Evolutionary conservation across 352 stramenopile genomes (phyloP).

Genomic region (Phytophthora sp.): DNA sequence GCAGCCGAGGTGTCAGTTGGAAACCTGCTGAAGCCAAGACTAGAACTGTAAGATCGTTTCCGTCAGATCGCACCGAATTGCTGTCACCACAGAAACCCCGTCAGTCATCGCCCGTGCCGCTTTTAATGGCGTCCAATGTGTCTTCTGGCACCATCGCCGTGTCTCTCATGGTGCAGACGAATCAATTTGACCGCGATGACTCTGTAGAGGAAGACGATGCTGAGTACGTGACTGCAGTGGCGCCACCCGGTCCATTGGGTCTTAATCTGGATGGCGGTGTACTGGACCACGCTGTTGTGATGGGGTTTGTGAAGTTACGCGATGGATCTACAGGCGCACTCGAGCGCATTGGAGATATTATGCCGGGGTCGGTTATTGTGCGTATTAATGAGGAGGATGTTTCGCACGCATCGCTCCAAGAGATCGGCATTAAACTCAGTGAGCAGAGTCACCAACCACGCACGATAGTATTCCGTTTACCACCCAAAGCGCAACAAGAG

Average conservation of each 20-base stretch:
- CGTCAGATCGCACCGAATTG: slow-evolving; percentile 11
- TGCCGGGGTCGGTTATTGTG: slow-evolving; percentile 60
- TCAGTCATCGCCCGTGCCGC: slow-evolving; percentile 7
- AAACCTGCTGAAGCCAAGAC: slow-evolving; percentile 1
- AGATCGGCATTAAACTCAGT: slow-evolving; percentile 48
- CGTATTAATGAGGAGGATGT: slow-evolving; percentile 76
- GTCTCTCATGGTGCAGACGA: slow-evolving; percentile 30
- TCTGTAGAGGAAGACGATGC: slow-evolving; percentile 26
- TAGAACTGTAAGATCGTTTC: slow-evolving; percentile 1
- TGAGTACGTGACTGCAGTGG: slow-evolving; percentile 42
- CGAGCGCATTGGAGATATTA: slow-evolving; percentile 62
- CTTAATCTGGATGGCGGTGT: slow-evolving; percentile 68
- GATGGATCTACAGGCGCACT: slow-evolving; percentile 61
- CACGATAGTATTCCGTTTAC: slow-evolving; percentile 59
- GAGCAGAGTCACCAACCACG: slow-evolving; percentile 46
- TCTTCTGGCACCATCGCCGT: slow-evolving; percentile 28
- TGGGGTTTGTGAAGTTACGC: slow-evolving; percentile 64
- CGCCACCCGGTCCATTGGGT: slow-evolving; percentile 65
- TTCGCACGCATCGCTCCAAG: slow-evolving; percentile 43
- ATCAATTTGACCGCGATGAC: slow-evolving; percentile 32
- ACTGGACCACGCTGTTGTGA: slow-evolving; percentile 56
- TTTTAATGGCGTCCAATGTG: slow-evolving; percentile 31
- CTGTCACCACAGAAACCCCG: slow-evolving; percentile 12
- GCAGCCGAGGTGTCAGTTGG: slow-evolving; percentile 7
- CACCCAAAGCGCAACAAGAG: slow-evolving; percentile 15